Base-by-base conservation (phyloP, 345 rosid species). In the Leavenworthia alabamica region DNA sequence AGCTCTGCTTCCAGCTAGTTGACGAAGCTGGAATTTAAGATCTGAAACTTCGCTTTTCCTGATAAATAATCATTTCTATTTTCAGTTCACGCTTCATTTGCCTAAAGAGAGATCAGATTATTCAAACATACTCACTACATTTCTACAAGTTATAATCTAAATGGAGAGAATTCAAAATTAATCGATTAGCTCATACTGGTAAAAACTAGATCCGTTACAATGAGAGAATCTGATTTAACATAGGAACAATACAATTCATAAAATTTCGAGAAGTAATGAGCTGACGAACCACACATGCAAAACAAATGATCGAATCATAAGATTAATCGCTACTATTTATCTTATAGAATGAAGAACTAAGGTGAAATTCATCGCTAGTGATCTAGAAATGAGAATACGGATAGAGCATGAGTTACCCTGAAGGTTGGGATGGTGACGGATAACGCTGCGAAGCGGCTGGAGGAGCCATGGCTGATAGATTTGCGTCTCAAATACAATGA, bases 41-140 rank as follows among this genome's bases (percentile, higher is more conserved):
- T 93, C 99, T 4, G 96, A 73, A 16, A 93, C 99, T 67, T 93
- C 99, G 49, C 99, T 78, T 85, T 93, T 93, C 45, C 96, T 93
- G 87, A 43, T 8, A 53, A 49, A 65, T 6, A n/a, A 41, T 54
- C 40, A 19, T n/a, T 22, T 56, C 16, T 41, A 24, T 7, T 10
- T 31, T 40, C 65, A 48, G 3, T 23, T 32, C 60, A 23, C 7
- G 7, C 56, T 39, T 47, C 51, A 56, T 54, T 35, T 14, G 13
- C 45, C 26, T 37, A 11, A 45, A 37, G 27, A 70, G 37, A 62
- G 37, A 56, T 55, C 52, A 56, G 22, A 46, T 39, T 41, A 70
- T 47, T 14, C 12, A 3, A 3, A 46, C 36, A 61, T 35, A 43
- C n/a, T 2, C 33, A 41, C 69, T 52, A 9, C 6, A 33, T 23